These are phyloP conservation scores for Didymella pinodella DNA, from an alignment of 2,329 filamentous ascomycete species.

Conservation along the genomic window DNA sequence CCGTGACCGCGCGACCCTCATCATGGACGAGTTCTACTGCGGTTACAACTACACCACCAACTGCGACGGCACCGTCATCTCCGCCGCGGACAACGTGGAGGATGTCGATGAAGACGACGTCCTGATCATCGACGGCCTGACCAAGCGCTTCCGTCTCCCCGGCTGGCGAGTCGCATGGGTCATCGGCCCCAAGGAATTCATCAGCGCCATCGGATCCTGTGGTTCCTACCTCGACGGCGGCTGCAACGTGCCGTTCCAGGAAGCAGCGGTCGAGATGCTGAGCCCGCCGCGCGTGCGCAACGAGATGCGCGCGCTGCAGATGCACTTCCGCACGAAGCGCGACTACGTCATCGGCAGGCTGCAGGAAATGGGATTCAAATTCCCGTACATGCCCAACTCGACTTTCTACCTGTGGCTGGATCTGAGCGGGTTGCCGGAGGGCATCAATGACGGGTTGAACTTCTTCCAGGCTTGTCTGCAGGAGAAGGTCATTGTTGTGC, in stretches of 20 bases:
- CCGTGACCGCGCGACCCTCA: constrained; percentile 86
- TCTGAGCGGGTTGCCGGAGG: constrained; percentile 70
- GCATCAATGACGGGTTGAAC: constrained; percentile 90
- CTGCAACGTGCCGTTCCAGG: constrained; percentile 93
- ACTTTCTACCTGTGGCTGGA: constrained; percentile 93
- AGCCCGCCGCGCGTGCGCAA: constrained; percentile 79
- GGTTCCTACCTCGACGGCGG: constrained; percentile 95
- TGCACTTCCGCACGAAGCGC: constrained; percentile 90
- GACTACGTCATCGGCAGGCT: constrained; percentile 87
- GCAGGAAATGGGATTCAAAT: constrained; percentile 83
- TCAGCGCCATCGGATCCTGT: constrained; percentile 89
- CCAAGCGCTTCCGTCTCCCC: constrained; percentile 94
- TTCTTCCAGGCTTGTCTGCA: constrained; percentile 95
- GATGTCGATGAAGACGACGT: constrained; percentile 84
- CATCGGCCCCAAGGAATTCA: constrained; percentile 93
- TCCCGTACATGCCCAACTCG: constrained; percentile 80
- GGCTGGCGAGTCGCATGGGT: constrained; percentile 99
- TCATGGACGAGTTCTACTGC: constrained; percentile 94
- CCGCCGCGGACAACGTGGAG: constrained; percentile 85
- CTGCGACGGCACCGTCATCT: constrained; percentile 90
- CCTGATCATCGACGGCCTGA: constrained; percentile 92
- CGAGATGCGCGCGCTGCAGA: constrained; percentile 90
- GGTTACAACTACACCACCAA: constrained; percentile 93
- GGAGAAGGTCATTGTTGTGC: constrained; percentile 96
- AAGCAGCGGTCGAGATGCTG: constrained; percentile 92